phyloP scores from a whole-genome alignment of 495 filamentous ascomycete species.

The Aspergillus saccharolyticus region DNA sequence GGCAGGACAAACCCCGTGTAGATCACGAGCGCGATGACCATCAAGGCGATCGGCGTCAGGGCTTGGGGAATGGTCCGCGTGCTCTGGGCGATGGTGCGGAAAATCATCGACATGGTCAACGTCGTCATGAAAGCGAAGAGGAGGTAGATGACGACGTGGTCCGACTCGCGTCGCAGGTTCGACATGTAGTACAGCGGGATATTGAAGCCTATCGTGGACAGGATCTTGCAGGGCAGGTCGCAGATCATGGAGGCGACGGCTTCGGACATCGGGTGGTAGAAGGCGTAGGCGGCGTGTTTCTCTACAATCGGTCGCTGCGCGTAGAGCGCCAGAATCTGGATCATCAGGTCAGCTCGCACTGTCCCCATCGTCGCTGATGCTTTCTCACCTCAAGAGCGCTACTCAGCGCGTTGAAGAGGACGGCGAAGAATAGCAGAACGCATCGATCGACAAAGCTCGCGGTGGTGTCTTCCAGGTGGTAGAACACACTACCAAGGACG shows the following conservation, averaged over 20 bases:
- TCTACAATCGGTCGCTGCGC: constrained; percentile 56
- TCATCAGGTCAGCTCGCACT: constrained; percentile 38
- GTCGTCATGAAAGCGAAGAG: constrained; percentile 43
- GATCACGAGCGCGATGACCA: constrained; percentile 29
- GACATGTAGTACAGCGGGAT: constrained; percentile 51
- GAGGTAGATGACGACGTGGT: constrained; percentile 49
- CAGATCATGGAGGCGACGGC: constrained; percentile 49
- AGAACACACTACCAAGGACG: constrained; percentile 76
- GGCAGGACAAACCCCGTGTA: constrained; percentile 37
- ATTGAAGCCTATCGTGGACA: constrained; percentile 42
- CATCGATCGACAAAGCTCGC: constrained; percentile 66
- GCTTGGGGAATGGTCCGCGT: constrained; percentile 34
- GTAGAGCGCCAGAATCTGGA: constrained; percentile 53
- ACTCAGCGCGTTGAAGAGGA: constrained; percentile 47
- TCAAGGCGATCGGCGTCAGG: constrained; percentile 27
- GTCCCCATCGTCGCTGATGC: constrained; percentile 27
- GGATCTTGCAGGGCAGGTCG: constrained; percentile 51
- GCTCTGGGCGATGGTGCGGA: constrained; percentile 29
- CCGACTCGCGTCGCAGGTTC: constrained; percentile 34
- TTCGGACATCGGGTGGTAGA: constrained; percentile 56
- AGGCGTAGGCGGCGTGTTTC: constrained; percentile 55
- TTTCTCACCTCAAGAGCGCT: constrained; percentile 57
- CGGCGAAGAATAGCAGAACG: constrained; percentile 28
- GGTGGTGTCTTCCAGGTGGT: constrained; percentile 57
- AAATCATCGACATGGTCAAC: constrained; percentile 47